Conservation (phyloP, 192 early-diverging fungal species). For the Umbelopsis vinacea region DNA sequence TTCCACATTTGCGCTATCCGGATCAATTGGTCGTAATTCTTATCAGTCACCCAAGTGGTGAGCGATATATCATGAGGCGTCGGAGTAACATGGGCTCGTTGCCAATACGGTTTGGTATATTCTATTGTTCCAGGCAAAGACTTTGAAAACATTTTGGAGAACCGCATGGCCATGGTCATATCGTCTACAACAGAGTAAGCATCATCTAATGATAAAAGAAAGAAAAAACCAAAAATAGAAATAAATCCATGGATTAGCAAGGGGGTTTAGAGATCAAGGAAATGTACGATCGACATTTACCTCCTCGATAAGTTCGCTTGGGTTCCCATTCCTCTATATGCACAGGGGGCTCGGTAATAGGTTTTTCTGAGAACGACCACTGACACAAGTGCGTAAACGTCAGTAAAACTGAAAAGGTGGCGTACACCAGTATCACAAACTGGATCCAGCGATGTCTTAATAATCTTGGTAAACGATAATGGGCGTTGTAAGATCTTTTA, state of each 20-base stretch:
- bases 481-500: constrained; percentile 1
- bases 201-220: constrained; percentile 20
- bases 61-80: constrained; percentile 49
- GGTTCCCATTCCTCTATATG: constrained; percentile 29
- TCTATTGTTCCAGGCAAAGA: constrained; percentile 30
- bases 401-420: constrained; percentile 36
- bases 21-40: constrained; percentile 49
- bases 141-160: constrained; percentile 43
- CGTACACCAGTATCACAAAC: constrained; percentile 32
- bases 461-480: constrained; percentile 29
- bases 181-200: constrained; percentile 31
- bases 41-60: constrained; percentile 49
- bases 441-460: constrained; percentile 15
- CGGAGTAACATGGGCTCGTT: constrained; percentile 37
- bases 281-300: constrained; percentile 8
- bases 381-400: constrained; percentile 33
- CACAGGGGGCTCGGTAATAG: not conserved
- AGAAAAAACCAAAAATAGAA: too few species aligned
- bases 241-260: too few species aligned
- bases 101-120: constrained; percentile 39
- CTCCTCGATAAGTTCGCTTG: constrained; percentile 37
- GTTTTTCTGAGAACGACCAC: constrained; percentile 18
- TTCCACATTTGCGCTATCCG: constrained; percentile 52
- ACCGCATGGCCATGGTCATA: constrained; percentile 39
- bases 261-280: too few species aligned